These are phyloP conservation scores for Kazachstania taianensis DNA, from an alignment of 805 yeast genomes.

Conservation along the genomic window DNA sequence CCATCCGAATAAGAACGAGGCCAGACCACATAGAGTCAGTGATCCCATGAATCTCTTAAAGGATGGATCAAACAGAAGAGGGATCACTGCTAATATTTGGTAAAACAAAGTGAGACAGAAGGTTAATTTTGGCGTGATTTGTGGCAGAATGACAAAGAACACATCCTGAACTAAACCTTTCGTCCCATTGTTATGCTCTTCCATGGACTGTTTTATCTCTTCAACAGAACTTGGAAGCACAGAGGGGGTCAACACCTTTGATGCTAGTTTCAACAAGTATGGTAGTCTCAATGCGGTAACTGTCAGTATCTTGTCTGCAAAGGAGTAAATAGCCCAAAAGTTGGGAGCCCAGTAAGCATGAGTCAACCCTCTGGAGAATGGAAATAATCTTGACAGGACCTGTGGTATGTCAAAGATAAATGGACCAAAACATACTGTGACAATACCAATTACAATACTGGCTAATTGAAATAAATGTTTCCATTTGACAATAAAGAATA, in stretches of 20 bases:
- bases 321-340: constrained; percentile 90
- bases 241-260: constrained; percentile 28
- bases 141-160: constrained; percentile 69
- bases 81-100: constrained; percentile 68
- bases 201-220: constrained; percentile 25
- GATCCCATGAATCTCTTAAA: constrained; percentile 75
- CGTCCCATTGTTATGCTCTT: constrained; percentile 40
- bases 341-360: constrained; percentile 99
- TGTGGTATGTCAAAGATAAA: constrained; percentile 60
- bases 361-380: constrained; percentile 88
- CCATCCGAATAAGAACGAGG: constrained; percentile 94
- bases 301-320: constrained; percentile 60
- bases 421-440: constrained; percentile 67
- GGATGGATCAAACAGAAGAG: constrained; percentile 60
- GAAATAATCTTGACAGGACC: constrained; percentile 65
- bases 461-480: constrained; percentile 52
- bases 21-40: constrained; percentile 79
- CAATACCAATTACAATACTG: constrained; percentile 48
- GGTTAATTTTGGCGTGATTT: constrained; percentile 67
- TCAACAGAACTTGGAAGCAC: constrained; percentile 25
- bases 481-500: constrained; percentile 40
- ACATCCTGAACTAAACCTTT: constrained; percentile 91
- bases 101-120: constrained; percentile 75
- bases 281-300: constrained; percentile 30
- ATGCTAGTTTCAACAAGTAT: constrained; percentile 35